Evolutionary conservation across 164 flowering plant genomes (phyloP), one percentile per base, ranked within the genome.

Genomic region (Santalum album): DNA sequence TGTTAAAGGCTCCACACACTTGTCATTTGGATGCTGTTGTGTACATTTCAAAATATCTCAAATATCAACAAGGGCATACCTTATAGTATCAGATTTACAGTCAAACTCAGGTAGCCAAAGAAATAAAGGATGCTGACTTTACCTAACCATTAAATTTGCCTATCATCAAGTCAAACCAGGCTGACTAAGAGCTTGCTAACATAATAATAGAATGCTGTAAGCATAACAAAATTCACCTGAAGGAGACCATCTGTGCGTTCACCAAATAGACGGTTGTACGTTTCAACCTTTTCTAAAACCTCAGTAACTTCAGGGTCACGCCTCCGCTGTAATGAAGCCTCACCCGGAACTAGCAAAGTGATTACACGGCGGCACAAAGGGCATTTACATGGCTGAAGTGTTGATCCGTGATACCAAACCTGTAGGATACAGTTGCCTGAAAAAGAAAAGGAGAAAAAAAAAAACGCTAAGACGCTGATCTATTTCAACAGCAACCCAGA

Each of bases 301-400:
- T 68, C 72, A 36, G 69, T 51, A 66, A 65, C 84, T 20, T 71
- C 78, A 49, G 86, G 70, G 42, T 72, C 71, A 65, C 63, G 53
- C 17, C 67, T 76, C 36, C 63, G 72, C 51, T 56, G 63, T 17
- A 51, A 47, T 40, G 82, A 65, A 54, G 72, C 69, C 58, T 72
- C 87, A 54, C 65, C 61, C 20, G 95, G 98, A 68, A 91, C 72
- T 72, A 91, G 57, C 74, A 91, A 72, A 21, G 85, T 82, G 50
- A 91, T 81, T 36, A 49, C 64, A 32, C 98, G 84, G 18, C 96
- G 87, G 59, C 98, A 91, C 17, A 91, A 58, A 16, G 95, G 98
- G 61, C 98, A 91, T 65, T 72, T 88, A 56, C 98, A 88, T 20
- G 98, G 82, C 60, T 67, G 83, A 34, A 88, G 70, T 10, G 82